Conservation (phyloP, 495 filamentous ascomycete species). For the Extremus antarcticus region DNA sequence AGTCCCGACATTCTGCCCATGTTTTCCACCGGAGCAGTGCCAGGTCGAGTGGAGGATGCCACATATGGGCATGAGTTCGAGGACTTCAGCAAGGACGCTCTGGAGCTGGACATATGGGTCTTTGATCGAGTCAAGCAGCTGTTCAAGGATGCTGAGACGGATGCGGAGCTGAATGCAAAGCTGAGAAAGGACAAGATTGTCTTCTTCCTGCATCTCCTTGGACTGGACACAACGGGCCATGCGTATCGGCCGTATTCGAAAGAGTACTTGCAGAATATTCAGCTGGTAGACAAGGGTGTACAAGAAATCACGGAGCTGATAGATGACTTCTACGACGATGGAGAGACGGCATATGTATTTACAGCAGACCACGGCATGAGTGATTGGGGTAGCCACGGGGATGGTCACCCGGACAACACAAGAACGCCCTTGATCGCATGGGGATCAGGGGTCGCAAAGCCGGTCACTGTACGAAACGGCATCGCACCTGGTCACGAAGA, state of each 20-base stretch:
- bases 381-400: conserved; percentile 94
- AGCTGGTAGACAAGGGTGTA: conserved; percentile 84
- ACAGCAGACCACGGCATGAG: conserved; percentile 99
- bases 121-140: conserved; percentile 85
- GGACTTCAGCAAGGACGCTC: conserved; percentile 77
- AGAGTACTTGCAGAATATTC: conserved; percentile 91
- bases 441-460: conserved; percentile 84
- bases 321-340: conserved; percentile 84
- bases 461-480: conserved; percentile 42
- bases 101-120: conserved; percentile 81
- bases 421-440: conserved; percentile 86
- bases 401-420: conserved; percentile 96
- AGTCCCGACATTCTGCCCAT: conserved; percentile 96
- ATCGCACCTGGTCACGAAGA: conserved; percentile 73
- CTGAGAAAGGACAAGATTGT: conserved; percentile 78
- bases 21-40: conserved; percentile 91
- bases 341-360: conserved; percentile 88
- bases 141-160: conserved; percentile 65
- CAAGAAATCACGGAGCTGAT: conserved; percentile 70
- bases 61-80: conserved; percentile 77
- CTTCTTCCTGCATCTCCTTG: conserved; percentile 95
- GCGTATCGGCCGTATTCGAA: conserved; percentile 80
- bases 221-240: conserved; percentile 89
- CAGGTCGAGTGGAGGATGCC: conserved; percentile 71
- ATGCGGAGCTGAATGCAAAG: conserved; percentile 62